Evolutionary conservation across 352 stramenopile genomes (phyloP).

Genomic region (Phytopythium helicoides): DNA sequence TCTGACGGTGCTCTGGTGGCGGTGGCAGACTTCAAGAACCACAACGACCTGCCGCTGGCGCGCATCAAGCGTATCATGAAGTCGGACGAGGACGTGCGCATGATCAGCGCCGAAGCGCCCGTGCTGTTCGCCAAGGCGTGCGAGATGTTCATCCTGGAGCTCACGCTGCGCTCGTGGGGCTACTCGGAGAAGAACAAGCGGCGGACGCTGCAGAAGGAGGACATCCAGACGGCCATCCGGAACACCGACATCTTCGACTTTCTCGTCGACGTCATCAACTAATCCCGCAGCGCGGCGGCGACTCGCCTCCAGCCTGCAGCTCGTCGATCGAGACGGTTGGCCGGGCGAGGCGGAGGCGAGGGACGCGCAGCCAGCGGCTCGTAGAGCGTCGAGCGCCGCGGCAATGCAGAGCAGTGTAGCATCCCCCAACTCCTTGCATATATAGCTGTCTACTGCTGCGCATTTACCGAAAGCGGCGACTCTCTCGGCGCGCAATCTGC

Average conservation of each 20-base stretch:
- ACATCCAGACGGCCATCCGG: slow-evolving; percentile 97
- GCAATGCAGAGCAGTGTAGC: too few species aligned
- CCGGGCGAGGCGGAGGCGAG: too few species aligned
- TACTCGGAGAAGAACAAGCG: slow-evolving; percentile 90
- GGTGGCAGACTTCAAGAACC: slow-evolving; percentile 96
- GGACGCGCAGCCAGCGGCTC: too few species aligned
- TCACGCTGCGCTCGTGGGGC: slow-evolving; percentile 93
- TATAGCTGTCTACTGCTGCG: too few species aligned
- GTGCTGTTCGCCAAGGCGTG: slow-evolving; percentile 99
- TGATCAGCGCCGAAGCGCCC: slow-evolving; percentile 98
- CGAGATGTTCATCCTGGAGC: slow-evolving; percentile 99
- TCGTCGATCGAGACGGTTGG: too few species aligned
- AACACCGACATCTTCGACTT: slow-evolving; percentile 99
- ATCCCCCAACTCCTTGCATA: too few species aligned
- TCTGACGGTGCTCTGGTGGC: too few species aligned
- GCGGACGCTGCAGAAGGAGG: slow-evolving; percentile 97
- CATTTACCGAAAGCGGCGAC: too few species aligned
- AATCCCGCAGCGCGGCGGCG: slow-evolving; percentile 16
- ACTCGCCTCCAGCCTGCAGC: too few species aligned
- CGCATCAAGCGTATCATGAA: slow-evolving; percentile 99
- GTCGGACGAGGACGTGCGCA: slow-evolving; percentile 96
- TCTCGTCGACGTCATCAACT: slow-evolving; percentile 94
- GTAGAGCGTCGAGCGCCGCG: too few species aligned
- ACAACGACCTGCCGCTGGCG: slow-evolving; percentile 98
- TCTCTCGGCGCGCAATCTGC: neutral